These are phyloP conservation scores for Globisporangium alternatum DNA, from an alignment of 352 stramenopile genomes.

Conservation along the genomic window DNA sequence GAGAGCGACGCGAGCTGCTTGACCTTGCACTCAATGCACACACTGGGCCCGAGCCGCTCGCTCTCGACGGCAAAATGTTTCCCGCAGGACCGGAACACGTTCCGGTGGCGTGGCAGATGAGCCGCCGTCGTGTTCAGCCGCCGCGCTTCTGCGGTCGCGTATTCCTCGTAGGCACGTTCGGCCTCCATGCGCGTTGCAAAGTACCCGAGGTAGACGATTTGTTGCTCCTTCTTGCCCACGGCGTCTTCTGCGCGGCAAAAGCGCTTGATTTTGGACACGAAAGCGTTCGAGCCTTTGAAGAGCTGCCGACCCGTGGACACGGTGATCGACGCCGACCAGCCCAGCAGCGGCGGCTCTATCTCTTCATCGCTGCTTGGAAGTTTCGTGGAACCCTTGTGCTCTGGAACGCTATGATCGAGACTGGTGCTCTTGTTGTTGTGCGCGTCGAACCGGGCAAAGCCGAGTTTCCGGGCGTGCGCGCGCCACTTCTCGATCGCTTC, in stretches of 20 bases:
- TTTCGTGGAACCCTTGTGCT: not conserved
- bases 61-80: constrained; percentile 84
- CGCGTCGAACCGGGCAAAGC: constrained; percentile 43
- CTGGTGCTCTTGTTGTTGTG: not conserved
- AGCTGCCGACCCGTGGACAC: constrained; percentile 59
- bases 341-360: constrained; percentile 30
- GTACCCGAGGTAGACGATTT: constrained; percentile 70
- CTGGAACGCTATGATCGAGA: not conserved
- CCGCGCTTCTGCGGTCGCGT: constrained; percentile 53
- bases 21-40: constrained; percentile 76
- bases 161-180: constrained; percentile 67
- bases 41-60: constrained; percentile 55
- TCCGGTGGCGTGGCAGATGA: constrained; percentile 51
- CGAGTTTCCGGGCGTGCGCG: constrained; percentile 41
- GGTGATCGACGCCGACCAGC: constrained; percentile 72
- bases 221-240: constrained; percentile 46
- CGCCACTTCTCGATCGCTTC: constrained; percentile 69
- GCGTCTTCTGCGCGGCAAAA: constrained; percentile 64
- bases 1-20: constrained; percentile 43
- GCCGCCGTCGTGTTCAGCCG: constrained; percentile 60
- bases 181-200: constrained; percentile 64
- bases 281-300: constrained; percentile 69
- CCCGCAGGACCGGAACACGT: constrained; percentile 72
- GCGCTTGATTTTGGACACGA: constrained; percentile 67
- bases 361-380: not conserved